Percentiles rank a stretch among this genome's conserved stretches.
Evolutionary conservation across 305 asterid species (phyloP).

Genomic region (Coffea humblotiana): DNA sequence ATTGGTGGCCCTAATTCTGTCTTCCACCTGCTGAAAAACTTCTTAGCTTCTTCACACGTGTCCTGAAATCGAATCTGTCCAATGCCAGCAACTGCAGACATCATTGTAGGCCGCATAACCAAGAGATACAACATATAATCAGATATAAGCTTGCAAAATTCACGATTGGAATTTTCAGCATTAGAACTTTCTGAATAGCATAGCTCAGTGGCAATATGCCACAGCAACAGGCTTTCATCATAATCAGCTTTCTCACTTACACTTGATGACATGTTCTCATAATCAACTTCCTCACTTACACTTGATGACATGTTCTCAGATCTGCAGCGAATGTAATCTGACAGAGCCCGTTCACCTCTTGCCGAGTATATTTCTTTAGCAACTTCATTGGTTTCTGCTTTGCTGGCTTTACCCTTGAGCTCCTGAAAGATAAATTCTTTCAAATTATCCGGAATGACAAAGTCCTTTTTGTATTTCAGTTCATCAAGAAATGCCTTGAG

Average conservation of each 20-base stretch:
- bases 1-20: constrained; percentile 3
- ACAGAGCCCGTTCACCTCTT: constrained; percentile 20
- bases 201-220: constrained; percentile 48
- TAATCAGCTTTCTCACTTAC: constrained; percentile 24
- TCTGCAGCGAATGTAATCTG: background rate
- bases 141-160: constrained; percentile 6
- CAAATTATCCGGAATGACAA: background rate
- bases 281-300: too few relatives aligned
- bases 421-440: background rate
- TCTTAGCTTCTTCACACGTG: background rate
- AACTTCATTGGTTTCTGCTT: background rate
- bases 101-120: constrained; percentile 33
- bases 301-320: background rate
- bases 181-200: constrained; percentile 2
- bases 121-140: constrained; percentile 41
- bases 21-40: background rate
- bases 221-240: constrained; percentile 34
- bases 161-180: too few relatives aligned
- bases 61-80: constrained; percentile 4
- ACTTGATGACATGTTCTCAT: background rate
- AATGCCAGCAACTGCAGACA: constrained; percentile 34
- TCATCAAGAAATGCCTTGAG: background rate
- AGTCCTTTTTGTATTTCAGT: background rate
- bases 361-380: constrained; percentile 26
- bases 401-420: background rate